Conservation (phyloP, 225 moss, liverwort and hornwort genomes). For the Polytrichum formosum region DNA sequence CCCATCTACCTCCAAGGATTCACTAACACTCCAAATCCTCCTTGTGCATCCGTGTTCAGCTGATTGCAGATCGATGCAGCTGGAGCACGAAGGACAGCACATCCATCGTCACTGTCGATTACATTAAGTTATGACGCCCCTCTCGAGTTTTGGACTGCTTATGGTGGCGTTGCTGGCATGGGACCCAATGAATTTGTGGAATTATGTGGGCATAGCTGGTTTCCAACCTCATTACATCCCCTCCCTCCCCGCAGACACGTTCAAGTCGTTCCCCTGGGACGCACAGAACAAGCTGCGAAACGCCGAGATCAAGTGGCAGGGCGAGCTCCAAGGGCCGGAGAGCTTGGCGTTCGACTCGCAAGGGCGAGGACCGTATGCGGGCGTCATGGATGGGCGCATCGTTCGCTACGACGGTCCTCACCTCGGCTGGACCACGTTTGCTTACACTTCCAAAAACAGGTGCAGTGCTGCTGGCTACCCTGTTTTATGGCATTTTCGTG, state of each 20-base stretch:
- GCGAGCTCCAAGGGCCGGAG: conserved; percentile 65
- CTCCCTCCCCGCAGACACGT: conserved; percentile 11
- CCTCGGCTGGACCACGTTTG: conserved; percentile 86
- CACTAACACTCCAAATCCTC: too few species aligned
- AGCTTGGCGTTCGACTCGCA: conserved; percentile 73
- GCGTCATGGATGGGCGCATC: conserved; percentile 78
- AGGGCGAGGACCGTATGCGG: conserved; percentile 79
- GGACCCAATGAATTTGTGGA: conserved; percentile 28
- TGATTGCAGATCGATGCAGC: too few species aligned
- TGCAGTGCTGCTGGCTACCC: conserved; percentile 2
- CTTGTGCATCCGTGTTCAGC: too few species aligned
- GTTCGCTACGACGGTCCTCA: conserved; percentile 76
- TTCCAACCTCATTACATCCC: conserved; percentile 38
- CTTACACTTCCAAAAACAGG: conserved; percentile 65
- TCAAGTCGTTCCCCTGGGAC: conserved; percentile 37
- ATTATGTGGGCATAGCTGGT: conserved; percentile 5
- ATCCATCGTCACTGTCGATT: too few species aligned
- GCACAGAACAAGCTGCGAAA: conserved; percentile 39
- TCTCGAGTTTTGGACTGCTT: conserved; percentile 14
- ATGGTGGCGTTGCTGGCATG: conserved; percentile 33
- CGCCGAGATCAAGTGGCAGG: conserved; percentile 37
- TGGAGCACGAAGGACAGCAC: too few species aligned
- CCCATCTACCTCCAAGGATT: too few species aligned
- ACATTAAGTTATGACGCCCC: conserved; percentile 13
- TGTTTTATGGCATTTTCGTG: too few species aligned